phyloP scores from a whole-genome alignment of 768 basidiomycete genomes.

The Leucosporidium yakuticum region DNA sequence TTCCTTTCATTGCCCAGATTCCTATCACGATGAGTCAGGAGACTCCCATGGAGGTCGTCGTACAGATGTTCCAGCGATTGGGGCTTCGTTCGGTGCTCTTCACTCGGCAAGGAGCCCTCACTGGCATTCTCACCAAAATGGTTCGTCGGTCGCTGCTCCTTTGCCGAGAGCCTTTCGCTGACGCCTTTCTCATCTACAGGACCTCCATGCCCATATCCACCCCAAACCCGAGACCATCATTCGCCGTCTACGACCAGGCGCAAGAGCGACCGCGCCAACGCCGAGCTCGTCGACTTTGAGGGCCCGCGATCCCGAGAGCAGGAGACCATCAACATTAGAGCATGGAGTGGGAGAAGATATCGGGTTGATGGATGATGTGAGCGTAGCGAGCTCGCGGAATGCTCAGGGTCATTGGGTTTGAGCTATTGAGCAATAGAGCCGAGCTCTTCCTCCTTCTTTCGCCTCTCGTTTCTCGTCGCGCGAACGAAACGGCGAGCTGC shows the following conservation, averaged over 20 bases:
- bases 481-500: too few species aligned
- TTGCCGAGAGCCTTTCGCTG: background rate
- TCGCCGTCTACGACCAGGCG: background rate
- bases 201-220: constrained; percentile 29
- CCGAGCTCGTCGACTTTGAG: background rate
- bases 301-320: background rate
- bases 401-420: too few species aligned
- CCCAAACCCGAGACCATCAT: background rate
- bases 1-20: background rate
- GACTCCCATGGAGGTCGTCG: constrained; percentile 36
- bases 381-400: constrained; percentile 11
- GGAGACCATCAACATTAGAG: background rate
- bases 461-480: too few species aligned
- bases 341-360: constrained; percentile 7
- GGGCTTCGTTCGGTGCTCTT: constrained; percentile 31
- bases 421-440: too few species aligned
- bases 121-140: constrained; percentile 34
- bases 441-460: too few species aligned
- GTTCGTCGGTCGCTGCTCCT: constrained; percentile 5
- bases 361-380: constrained; percentile 21
- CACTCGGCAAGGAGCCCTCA: constrained; percentile 21
- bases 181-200: background rate
- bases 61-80: constrained; percentile 37
- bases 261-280: background rate
- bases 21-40: constrained; percentile 30